Base-by-base conservation (phyloP, 2,329 filamentous ascomycete genomes). In the Fusarium nygamai region DNA sequence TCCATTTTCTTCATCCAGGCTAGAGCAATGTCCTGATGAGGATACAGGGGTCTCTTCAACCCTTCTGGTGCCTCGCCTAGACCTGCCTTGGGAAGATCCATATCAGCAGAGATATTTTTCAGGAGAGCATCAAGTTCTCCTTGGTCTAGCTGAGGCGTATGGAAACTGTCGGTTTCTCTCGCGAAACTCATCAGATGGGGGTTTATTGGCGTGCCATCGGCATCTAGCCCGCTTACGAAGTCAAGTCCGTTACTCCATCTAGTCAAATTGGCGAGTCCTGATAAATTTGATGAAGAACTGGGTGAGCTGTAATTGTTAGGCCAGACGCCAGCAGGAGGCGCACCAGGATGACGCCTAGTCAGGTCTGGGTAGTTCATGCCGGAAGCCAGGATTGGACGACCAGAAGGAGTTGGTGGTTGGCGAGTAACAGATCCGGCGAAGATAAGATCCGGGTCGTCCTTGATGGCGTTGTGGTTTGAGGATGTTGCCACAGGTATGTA, bases 1-100 rank as follows among this genome's bases (percentile, higher is more conserved):
- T 98, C 95, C 81, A 94, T 94, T n/a, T 91, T 87, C 53, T 92
- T 87, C 88, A 98, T 90, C 95, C 95, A 98, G 19, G 92, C 90
- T 36, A 98, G 85, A 12, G 94, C 94, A 82, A 96, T 85, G 76
- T 93, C 92, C 79, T 98, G 95, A 78, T 98, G 95, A 51, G 92
- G 90, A 84, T 96, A 94, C 14, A 98, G 85, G 1, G 88, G 85
- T 65, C 90, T 91, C 67, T 86, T 90, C 78, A 98, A 88, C 3
- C 88, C 91, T 47, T 88, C 87, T 0, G 94, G 94, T 0, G 92
- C 94, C 31, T 89, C 89, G 66, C 93, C 90, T 22, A 92, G 88
- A 59, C 91, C 86, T 62, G 91, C 87, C 34, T 86, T 85, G 0
- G 88, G 85, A 19, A 92, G 86, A 12, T 93, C 90, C 77, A 90